phyloP scores from a whole-genome alignment of 2,329 filamentous ascomycete genomes.

The Boeremia exigua region DNA sequence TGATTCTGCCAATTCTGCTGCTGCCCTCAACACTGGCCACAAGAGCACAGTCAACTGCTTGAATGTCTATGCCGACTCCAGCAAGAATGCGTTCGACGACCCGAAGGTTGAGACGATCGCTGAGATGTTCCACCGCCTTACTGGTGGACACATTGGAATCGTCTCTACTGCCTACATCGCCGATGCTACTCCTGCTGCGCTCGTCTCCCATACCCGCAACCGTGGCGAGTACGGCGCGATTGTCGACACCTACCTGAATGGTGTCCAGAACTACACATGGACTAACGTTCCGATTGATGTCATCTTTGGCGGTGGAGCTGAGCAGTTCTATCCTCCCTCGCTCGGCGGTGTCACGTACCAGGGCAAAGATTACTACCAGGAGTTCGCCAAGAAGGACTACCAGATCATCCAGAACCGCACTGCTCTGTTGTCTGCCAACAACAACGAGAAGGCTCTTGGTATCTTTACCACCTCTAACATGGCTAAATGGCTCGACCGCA shows the following conservation, averaged over 20 bases:
- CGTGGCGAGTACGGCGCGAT: constrained; percentile 73
- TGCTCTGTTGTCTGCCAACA: constrained; percentile 64
- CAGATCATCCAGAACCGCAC: constrained; percentile 77
- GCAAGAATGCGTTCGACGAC: constrained; percentile 75
- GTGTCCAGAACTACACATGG: constrained; percentile 82
- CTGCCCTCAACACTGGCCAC: constrained; percentile 81
- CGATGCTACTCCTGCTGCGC: constrained; percentile 78
- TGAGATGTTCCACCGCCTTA: constrained; percentile 75
- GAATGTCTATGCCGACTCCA: constrained; percentile 82
- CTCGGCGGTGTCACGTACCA: constrained; percentile 68
- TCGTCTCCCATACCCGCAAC: constrained; percentile 67
- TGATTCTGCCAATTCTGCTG: constrained; percentile 84
- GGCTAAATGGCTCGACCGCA: constrained; percentile 85
- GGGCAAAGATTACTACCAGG: constrained; percentile 73
- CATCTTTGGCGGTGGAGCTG: constrained; percentile 81
- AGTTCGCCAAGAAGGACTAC: constrained; percentile 76
- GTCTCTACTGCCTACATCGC: constrained; percentile 83
- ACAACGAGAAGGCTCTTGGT: constrained; percentile 70
- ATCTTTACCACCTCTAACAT: constrained; percentile 78
- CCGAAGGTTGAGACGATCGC: constrained; percentile 86
- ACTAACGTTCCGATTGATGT: constrained; percentile 75
- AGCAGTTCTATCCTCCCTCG: constrained; percentile 69
- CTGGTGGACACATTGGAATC: constrained; percentile 64
- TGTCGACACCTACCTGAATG: constrained; percentile 77
- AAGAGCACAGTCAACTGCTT: constrained; percentile 84